Evolutionary conservation across 116 monocot genomes (phyloP).

Genomic region (Iris pallida): DNA sequence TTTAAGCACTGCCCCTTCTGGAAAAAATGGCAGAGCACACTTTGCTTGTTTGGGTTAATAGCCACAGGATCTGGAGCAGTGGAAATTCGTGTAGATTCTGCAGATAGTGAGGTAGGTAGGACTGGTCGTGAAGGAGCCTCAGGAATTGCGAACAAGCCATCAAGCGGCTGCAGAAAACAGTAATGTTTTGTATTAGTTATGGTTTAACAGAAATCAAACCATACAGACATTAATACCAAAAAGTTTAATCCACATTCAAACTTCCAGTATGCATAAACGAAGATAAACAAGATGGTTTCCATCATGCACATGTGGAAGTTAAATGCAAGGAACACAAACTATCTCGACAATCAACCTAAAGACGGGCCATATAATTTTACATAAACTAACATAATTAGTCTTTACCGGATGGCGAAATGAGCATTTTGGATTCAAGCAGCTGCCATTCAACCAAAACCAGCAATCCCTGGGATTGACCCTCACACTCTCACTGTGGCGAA

Average conservation of each 20-base stretch:
- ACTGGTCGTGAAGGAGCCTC: constrained; percentile 13
- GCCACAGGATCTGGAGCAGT: constrained; percentile 8
- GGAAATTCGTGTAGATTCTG: constrained; percentile 11
- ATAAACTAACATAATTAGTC: no score
- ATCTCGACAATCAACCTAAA: no score
- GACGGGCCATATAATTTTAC: no score
- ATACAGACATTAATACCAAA: no score
- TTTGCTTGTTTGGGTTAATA: constrained; percentile 36
- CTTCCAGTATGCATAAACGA: no score
- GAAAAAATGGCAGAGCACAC: constrained; percentile 58
- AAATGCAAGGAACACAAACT: no score
- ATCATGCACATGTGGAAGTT: no score
- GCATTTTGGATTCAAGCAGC: constrained; percentile 46
- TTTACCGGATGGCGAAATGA: constrained; percentile 59
- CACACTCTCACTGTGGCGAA: constrained; percentile 45
- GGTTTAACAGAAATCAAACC: no score
- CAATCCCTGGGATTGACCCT: constrained; percentile 61
- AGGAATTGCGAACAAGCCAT: constrained; percentile 26
- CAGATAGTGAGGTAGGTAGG: constrained; percentile 5
- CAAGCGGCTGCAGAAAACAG: constrained; percentile 42
- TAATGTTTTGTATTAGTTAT: no score
- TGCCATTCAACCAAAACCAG: constrained; percentile 54
- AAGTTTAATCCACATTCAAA: no score
- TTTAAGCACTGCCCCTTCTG: constrained; percentile 58
- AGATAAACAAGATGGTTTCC: no score